These are phyloP conservation scores for Zymoseptoria tritici DNA, from an alignment of 2,329 filamentous ascomycete genomes.

Conservation along the genomic window DNA sequence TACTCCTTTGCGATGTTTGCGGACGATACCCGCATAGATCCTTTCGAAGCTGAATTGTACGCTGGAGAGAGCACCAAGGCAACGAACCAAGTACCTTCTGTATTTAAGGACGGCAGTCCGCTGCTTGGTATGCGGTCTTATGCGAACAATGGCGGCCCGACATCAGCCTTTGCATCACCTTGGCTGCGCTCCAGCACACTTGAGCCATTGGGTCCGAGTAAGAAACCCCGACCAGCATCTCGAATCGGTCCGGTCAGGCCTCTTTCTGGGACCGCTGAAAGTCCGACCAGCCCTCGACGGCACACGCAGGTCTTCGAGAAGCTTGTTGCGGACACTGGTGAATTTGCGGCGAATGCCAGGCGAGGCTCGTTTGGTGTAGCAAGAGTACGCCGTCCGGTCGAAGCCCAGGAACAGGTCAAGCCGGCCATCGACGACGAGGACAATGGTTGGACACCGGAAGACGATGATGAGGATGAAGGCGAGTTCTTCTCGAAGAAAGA, in stretches of 20 bases:
- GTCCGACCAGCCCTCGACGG: background rate
- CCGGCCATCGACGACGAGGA: slow-evolving; percentile 3
- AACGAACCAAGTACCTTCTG: slow-evolving; percentile 20
- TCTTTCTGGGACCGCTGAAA: background rate
- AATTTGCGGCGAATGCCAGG: slow-evolving; percentile 15
- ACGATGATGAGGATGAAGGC: slow-evolving; percentile 1
- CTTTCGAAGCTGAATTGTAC: slow-evolving; percentile 23
- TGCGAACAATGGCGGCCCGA: slow-evolving; percentile 7
- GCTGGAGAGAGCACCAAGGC: slow-evolving; percentile 19
- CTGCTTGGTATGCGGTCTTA: slow-evolving; percentile 19
- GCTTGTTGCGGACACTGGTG: slow-evolving; percentile 15
- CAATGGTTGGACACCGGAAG: background rate
- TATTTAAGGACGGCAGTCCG: slow-evolving; percentile 20
- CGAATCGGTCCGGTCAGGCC: background rate
- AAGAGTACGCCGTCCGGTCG: slow-evolving; percentile 8
- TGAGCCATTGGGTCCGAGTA: background rate
- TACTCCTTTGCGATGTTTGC: slow-evolving; percentile 1
- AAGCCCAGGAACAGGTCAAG: slow-evolving; percentile 5
- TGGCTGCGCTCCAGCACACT: slow-evolving; percentile 4
- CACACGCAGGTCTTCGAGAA: slow-evolving; percentile 6
- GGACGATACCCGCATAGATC: slow-evolving; percentile 12
- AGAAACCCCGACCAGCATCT: background rate
- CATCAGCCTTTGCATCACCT: slow-evolving; percentile 18
- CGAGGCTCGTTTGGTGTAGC: slow-evolving; percentile 4
- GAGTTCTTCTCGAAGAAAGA: slow-evolving; percentile 1